Evolutionary conservation across 345 rosid species (phyloP).

Genomic region (Corymbia maculata): DNA sequence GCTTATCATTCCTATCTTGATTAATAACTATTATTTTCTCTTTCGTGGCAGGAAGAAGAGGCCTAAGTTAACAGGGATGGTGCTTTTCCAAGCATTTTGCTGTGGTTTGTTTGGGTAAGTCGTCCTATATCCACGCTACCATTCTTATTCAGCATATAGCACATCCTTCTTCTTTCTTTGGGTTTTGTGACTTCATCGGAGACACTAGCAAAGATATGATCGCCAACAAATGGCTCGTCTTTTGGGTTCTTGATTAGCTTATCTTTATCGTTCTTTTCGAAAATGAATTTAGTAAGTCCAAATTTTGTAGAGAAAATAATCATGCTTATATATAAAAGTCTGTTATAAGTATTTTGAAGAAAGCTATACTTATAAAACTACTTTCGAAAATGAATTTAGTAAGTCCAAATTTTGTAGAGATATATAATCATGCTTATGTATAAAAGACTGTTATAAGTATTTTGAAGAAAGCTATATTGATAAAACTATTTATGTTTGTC

Average conservation of each 20-base stretch:
- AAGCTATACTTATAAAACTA: background rate
- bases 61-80: slow-evolving; percentile 35
- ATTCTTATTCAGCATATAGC: background rate
- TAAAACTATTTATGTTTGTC: background rate
- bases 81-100: slow-evolving; percentile 33
- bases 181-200: background rate
- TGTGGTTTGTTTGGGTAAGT: slow-evolving; percentile 42
- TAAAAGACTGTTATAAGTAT: background rate
- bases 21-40: background rate
- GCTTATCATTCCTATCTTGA: background rate
- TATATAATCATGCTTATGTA: background rate
- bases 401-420: background rate
- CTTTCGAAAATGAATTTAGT: background rate
- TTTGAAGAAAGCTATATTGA: background rate
- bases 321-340: background rate
- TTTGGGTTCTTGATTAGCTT: background rate
- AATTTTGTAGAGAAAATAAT: background rate
- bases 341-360: background rate
- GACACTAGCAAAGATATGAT: background rate
- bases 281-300: background rate
- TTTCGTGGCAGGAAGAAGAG: slow-evolving; percentile 22
- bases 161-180: background rate
- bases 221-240: background rate
- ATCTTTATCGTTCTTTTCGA: background rate
- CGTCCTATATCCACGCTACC: background rate